phyloP scores from a whole-genome alignment of 148 eudicot species.

The Nyssa sinensis region DNA sequence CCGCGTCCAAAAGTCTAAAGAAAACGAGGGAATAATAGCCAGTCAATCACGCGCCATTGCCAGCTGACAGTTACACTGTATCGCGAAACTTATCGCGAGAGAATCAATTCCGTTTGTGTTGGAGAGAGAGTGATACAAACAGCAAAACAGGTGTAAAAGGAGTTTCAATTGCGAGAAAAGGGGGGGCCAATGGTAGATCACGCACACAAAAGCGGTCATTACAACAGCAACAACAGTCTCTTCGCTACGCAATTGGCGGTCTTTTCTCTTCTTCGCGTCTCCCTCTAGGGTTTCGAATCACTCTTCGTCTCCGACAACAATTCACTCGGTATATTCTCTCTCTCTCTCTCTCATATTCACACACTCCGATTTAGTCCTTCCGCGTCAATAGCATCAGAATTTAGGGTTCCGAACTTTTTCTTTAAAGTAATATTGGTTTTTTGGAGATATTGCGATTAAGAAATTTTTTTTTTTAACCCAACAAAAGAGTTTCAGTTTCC shows the following conservation, averaged over 20 bases:
- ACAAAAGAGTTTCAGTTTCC: not conserved
- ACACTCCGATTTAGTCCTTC: not conserved
- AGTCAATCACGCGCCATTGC: no score
- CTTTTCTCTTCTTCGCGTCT: not conserved
- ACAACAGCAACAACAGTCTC: not conserved
- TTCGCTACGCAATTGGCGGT: not conserved
- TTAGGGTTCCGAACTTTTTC: not conserved
- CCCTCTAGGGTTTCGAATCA: conserved; percentile 11
- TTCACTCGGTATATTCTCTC: conserved; percentile 17
- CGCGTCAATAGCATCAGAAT: not conserved
- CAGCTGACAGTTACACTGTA: no score
- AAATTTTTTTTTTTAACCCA: no score
- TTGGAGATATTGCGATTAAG: not conserved
- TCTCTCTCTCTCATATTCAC: not conserved
- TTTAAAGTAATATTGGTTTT: not conserved
- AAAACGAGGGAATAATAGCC: no score
- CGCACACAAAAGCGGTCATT: not conserved
- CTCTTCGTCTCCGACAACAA: conserved; percentile 3
- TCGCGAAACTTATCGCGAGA: no score
- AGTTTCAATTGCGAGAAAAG: conserved; percentile 9
- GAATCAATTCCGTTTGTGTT: not conserved
- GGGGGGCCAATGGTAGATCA: conserved; percentile 6
- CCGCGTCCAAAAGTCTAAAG: no score
- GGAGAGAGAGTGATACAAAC: not conserved
- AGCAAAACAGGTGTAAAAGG: conserved; percentile 12